Percentiles rank a stretch among this genome's conserved stretches.
These are phyloP conservation scores for Centaurea solstitialis DNA, from an alignment of 129 eudicot species.

Conservation along the genomic window DNA sequence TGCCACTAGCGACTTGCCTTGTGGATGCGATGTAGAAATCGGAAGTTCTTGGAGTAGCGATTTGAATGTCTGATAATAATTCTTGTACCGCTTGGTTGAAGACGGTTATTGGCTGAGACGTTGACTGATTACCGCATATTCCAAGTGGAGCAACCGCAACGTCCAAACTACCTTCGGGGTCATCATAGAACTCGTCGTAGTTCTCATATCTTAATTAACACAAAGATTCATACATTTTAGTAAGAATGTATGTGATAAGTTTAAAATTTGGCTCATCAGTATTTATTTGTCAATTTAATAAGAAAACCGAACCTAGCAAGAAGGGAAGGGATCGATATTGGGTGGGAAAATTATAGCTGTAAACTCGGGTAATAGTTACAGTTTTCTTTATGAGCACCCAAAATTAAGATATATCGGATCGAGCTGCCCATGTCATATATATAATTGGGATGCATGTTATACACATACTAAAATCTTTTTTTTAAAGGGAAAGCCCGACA, in stretches of 20 bases:
- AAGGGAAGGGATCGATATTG: too few relatives aligned
- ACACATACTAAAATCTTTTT: too few relatives aligned
- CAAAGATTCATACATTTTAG: neutral
- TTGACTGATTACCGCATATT: slow-evolving; percentile 35
- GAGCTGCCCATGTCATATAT: too few relatives aligned
- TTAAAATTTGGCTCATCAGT: neutral
- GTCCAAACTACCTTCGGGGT: slow-evolving; percentile 38
- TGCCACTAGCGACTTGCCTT: slow-evolving; percentile 26
- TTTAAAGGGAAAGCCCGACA: too few relatives aligned
- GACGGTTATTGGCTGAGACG: slow-evolving; percentile 28
- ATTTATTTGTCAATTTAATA: too few relatives aligned
- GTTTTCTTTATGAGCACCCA: too few relatives aligned
- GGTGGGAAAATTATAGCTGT: too few relatives aligned
- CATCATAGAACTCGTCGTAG: slow-evolving; percentile 36
- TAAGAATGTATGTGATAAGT: neutral
- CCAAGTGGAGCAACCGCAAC: slow-evolving; percentile 23
- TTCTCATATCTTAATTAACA: slow-evolving; percentile 60
- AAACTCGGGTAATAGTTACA: too few relatives aligned
- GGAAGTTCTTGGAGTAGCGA: slow-evolving; percentile 51
- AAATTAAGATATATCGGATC: too few relatives aligned
- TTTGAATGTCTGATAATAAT: slow-evolving; percentile 36
- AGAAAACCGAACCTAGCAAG: too few relatives aligned
- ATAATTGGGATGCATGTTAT: too few relatives aligned
- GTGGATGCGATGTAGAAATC: slow-evolving; percentile 51
- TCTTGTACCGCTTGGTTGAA: slow-evolving; percentile 33